Conservation (phyloP, 345 rosid genomes). For the Citrus australasica region DNA sequence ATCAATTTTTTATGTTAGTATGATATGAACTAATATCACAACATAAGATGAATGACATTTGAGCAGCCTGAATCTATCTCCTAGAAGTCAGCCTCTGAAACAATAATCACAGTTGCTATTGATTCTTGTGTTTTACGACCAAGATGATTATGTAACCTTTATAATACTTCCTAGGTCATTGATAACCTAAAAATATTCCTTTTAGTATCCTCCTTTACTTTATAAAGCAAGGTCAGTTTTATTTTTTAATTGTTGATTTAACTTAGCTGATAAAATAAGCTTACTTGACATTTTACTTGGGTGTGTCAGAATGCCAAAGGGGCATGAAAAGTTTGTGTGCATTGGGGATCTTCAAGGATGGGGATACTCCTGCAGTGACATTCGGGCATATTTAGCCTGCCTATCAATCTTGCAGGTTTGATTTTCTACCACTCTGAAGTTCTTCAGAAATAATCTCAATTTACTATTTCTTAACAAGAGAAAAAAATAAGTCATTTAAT, state of each 20-base stretch:
- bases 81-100: background rate
- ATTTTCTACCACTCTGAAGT: background rate
- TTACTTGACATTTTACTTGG: background rate
- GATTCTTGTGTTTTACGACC: background rate
- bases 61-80: too few species aligned
- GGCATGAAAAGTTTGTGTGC: slow-evolving; percentile 65
- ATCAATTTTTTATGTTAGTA: too few species aligned
- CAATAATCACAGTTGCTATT: background rate
- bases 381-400: slow-evolving; percentile 69
- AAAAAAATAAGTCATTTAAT: background rate
- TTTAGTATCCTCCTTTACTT: background rate
- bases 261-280: background rate
- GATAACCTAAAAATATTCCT: background rate
- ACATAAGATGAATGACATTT: too few species aligned
- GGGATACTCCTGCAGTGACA: slow-evolving; percentile 77
- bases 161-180: slow-evolving; percentile 2
- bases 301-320: slow-evolving; percentile 61
- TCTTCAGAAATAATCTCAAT: too few species aligned
- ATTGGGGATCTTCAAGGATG: slow-evolving; percentile 85
- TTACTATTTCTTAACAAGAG: background rate
- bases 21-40: too few species aligned
- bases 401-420: slow-evolving; percentile 77
- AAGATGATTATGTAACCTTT: background rate
- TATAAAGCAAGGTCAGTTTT: background rate
- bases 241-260: background rate